Conservation (phyloP, 345 rosid species). For the Conringia planisiliqua region DNA sequence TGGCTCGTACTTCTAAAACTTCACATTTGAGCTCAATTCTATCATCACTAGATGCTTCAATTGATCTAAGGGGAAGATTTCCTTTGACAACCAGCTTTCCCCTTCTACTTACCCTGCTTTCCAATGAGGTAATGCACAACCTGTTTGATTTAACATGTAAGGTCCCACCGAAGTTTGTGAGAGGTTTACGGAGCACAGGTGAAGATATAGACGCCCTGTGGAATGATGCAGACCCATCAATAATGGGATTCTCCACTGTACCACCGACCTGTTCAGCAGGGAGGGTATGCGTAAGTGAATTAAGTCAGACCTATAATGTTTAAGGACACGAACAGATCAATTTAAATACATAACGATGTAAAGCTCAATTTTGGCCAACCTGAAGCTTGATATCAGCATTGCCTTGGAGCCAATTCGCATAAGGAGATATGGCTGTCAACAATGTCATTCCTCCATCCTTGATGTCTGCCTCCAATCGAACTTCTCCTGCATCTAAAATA, state of each 20-base stretch:
- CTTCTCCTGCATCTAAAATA: constrained; percentile 91
- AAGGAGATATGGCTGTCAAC: constrained; percentile 88
- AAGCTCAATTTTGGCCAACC: constrained; percentile 38
- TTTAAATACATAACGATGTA: background rate
- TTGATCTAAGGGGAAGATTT: constrained; percentile 78
- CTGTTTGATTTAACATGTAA: constrained; percentile 85
- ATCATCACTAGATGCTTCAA: constrained; percentile 68
- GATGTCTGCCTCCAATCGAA: constrained; percentile 87
- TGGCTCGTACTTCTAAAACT: constrained; percentile 89
- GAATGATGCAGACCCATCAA: constrained; percentile 91
- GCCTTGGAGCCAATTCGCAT: constrained; percentile 90
- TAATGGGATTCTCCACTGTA: constrained; percentile 87
- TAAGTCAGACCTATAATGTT: background rate
- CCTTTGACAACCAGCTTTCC: constrained; percentile 88
- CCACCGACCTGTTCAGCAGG: constrained; percentile 72
- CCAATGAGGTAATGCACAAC: constrained; percentile 70
- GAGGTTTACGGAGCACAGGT: constrained; percentile 81
- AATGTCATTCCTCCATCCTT: constrained; percentile 99
- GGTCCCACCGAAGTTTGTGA: constrained; percentile 87
- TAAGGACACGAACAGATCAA: background rate
- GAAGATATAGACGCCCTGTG: constrained; percentile 88
- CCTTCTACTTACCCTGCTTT: constrained; percentile 86
- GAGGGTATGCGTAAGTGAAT: constrained; percentile 1
- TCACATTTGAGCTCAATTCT: constrained; percentile 95
- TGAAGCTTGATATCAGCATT: constrained; percentile 90